These are phyloP conservation scores for Chrysopogon serrulatus DNA, from an alignment of 176 grass and related monocot genomes.

Conservation along the genomic window DNA sequence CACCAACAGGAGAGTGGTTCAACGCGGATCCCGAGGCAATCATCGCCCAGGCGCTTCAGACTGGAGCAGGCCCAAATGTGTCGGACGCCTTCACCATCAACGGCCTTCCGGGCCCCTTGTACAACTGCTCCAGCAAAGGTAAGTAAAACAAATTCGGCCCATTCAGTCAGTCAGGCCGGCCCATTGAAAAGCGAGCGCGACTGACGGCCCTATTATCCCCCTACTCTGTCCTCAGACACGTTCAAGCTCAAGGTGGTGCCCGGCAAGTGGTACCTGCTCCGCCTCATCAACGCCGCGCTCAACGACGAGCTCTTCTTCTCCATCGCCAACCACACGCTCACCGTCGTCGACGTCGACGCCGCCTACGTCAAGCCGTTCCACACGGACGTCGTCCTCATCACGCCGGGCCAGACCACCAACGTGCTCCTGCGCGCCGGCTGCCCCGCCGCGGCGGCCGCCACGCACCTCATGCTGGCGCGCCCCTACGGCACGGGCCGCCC, in stretches of 20 bases:
- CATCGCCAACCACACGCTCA: constrained; percentile 59
- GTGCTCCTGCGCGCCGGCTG: constrained; percentile 61
- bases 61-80: constrained; percentile 54
- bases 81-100: constrained; percentile 70
- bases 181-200: neutral
- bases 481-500: constrained; percentile 46
- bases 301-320: constrained; percentile 70
- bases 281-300: constrained; percentile 69
- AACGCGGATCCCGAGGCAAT: constrained; percentile 53
- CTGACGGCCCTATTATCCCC: neutral
- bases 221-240: constrained; percentile 13
- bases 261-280: constrained; percentile 51
- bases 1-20: constrained; percentile 76
- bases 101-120: constrained; percentile 67
- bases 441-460: too few species aligned
- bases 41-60: constrained; percentile 42
- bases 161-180: too few species aligned
- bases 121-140: constrained; percentile 70
- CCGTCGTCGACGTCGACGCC: constrained; percentile 59
- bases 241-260: constrained; percentile 60
- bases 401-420: constrained; percentile 74
- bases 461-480: constrained; percentile 57
- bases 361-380: constrained; percentile 60
- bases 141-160: neutral
- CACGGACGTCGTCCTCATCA: constrained; percentile 49